Percentiles rank a stretch among this genome's conserved stretches.
Conservation (phyloP, 768 basidiomycete genomes). For the Podaxis sp. region DNA sequence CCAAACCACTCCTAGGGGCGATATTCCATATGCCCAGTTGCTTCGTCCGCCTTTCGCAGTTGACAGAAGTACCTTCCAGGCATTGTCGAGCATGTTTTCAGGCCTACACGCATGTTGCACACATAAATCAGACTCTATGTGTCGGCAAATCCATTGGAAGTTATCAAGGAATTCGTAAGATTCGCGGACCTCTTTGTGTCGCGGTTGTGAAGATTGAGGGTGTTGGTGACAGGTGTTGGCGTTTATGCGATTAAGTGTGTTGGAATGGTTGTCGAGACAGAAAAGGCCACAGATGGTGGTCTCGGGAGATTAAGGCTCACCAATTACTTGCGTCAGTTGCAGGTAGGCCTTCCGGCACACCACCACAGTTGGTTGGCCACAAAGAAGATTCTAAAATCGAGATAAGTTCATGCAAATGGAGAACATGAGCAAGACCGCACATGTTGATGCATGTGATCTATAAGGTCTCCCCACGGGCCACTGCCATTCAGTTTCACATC, state of each 20-base stretch:
- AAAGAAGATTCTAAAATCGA: background rate
- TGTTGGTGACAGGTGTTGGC: slow-evolving; percentile 14
- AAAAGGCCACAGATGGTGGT: slow-evolving; percentile 56
- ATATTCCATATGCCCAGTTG: slow-evolving; percentile 67
- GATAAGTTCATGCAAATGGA: background rate
- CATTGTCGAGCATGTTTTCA: slow-evolving; percentile 52
- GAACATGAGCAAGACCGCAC: slow-evolving; percentile 35
- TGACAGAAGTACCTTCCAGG: slow-evolving; percentile 54
- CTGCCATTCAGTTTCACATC: slow-evolving; percentile 61
- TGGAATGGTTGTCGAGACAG: background rate
- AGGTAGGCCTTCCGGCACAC: slow-evolving; percentile 47
- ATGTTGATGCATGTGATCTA: slow-evolving; percentile 59
- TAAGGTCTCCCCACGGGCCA: slow-evolving; percentile 68
- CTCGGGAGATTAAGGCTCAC: slow-evolving; percentile 46
- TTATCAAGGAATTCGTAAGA: slow-evolving; percentile 42
- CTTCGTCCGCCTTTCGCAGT: slow-evolving; percentile 51
- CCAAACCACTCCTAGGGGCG: slow-evolving; percentile 61
- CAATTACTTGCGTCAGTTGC: slow-evolving; percentile 26
- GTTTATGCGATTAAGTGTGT: background rate
- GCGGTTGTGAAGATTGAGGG: slow-evolving; percentile 13
- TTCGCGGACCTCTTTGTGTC: slow-evolving; percentile 25
- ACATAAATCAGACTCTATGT: slow-evolving; percentile 60
- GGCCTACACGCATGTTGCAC: slow-evolving; percentile 49
- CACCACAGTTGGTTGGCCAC: background rate
- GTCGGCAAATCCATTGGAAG: slow-evolving; percentile 57